Evolutionary conservation across 495 filamentous ascomycete genomes (phyloP), one percentile per base, ranked within the genome.

Genomic region (Tetracladium setigerum): DNA sequence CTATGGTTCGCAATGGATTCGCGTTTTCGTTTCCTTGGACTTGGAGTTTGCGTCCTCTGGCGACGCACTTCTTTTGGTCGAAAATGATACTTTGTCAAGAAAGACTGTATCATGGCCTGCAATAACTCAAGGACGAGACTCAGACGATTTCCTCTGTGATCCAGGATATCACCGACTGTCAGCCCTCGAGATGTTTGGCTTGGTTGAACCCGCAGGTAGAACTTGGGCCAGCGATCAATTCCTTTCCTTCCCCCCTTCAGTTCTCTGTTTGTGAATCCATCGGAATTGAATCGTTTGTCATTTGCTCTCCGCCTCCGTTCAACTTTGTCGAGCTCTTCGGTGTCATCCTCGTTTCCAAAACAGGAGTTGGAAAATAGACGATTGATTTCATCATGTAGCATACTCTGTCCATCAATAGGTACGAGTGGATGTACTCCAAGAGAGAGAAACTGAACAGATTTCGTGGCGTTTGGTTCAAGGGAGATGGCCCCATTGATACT

Each of bases 161-260:
- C 64, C 0, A 76, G 47, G 5, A 70, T 33, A 0, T 65, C 40
- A 12, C 62, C 61, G 1, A 49, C 39, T n/a, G 55, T 30, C 19
- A 16, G 31, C 13, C 30, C 40, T 15, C 27, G 44, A 18, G 40
- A 22, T 5, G 40, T 36, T 4, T 53, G 44, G 12, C 62, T 57
- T 5, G 77, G 52, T 3, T 71, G 66, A n/a, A 98, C 78, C 7
- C 78, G 79, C 30, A 98, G 69, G 57, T 82, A 84, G 55, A 95
- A 97, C 85, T 92, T 94, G 1, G 90, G 89, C 84, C 85, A 95
- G 50, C 81, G 74, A 60, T 95, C 89, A 27, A 87, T 67, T 0
- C 78, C 76, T 59, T 86, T 91, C 15, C 70, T 70, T 13, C 64
- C 56, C 3, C 69, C 68, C 58, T 68, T 82, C 33, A 83, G 61